A percentile compares a stretch with the other conserved stretches of the same genome.
Conservation (phyloP, 169 alveolate genomes). For the Cyclospora cayetanensis region DNA sequence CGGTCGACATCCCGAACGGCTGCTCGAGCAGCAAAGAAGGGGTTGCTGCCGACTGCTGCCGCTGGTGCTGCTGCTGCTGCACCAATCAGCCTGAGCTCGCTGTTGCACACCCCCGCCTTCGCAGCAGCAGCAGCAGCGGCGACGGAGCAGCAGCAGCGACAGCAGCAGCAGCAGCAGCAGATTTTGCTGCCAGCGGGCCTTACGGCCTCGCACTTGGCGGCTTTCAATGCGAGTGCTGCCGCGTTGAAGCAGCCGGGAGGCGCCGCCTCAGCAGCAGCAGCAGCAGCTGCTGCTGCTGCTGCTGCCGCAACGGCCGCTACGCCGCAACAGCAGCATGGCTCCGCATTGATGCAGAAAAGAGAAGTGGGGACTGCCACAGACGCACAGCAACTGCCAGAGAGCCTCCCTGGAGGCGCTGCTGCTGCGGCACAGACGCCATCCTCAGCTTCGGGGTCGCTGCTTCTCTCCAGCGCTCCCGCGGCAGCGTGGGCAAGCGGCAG, state of each 20-base stretch:
- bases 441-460: not conserved
- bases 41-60: slow-evolving; percentile 51
- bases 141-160: not conserved
- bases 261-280: slow-evolving; percentile 53
- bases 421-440: slow-evolving; percentile 34
- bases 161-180: slow-evolving; percentile 63
- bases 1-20: slow-evolving; percentile 1
- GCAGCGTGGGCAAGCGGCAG: slow-evolving; percentile 30
- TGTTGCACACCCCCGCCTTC: slow-evolving; percentile 25
- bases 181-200: slow-evolving; percentile 62
- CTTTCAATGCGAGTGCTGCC: slow-evolving; percentile 57
- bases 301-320: slow-evolving; percentile 19
- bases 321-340: slow-evolving; percentile 33
- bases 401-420: not conserved
- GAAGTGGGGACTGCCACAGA: not conserved
- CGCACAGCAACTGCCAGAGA: not conserved
- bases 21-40: slow-evolving; percentile 19
- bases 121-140: slow-evolving; percentile 45
- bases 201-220: slow-evolving; percentile 44
- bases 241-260: slow-evolving; percentile 2
- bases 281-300: slow-evolving; percentile 47
- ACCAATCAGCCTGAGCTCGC: not conserved
- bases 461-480: slow-evolving; percentile 32
- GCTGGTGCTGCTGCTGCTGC: slow-evolving; percentile 47
- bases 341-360: not conserved